phyloP scores from a whole-genome alignment of 176 grass and related monocot genomes.

The Miscanthus lutarioriparius region DNA sequence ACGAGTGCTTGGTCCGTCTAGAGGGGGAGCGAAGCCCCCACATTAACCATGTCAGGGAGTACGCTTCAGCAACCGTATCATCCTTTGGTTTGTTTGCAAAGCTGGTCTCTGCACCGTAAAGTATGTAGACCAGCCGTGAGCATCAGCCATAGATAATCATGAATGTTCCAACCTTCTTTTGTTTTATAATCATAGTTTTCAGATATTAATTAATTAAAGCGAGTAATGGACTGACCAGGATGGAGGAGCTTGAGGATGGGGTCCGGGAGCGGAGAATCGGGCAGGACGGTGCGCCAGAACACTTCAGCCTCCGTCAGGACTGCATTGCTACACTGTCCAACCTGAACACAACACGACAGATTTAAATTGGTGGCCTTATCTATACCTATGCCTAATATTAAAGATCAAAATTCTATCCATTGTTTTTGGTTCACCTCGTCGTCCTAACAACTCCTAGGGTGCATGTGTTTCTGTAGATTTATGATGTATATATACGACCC shows the following conservation, averaged over 20 bases:
- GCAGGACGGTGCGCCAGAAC: neutral
- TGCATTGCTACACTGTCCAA: constrained; percentile 1
- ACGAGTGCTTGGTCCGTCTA: neutral
- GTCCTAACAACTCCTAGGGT: too few relatives aligned
- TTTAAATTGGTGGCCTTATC: neutral
- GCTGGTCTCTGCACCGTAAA: neutral
- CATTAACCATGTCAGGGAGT: constrained; percentile 19
- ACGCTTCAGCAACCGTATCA: constrained; percentile 8
- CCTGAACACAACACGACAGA: neutral
- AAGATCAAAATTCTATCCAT: too few relatives aligned
- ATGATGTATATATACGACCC: too few relatives aligned
- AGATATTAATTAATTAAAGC: neutral
- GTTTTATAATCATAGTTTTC: neutral
- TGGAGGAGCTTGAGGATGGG: constrained; percentile 10
- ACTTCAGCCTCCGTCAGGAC: neutral
- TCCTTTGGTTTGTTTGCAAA: neutral
- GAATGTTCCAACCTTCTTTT: too few relatives aligned
- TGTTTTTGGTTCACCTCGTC: too few relatives aligned
- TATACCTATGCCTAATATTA: neutral
- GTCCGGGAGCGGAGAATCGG: neutral
- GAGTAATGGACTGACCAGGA: neutral
- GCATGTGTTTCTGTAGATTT: too few relatives aligned
- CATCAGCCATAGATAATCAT: too few relatives aligned
- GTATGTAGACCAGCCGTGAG: too few relatives aligned
- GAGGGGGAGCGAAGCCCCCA: constrained; percentile 10